Conservation (phyloP, 140 eudicot species). For the Senecio squalidus region DNA sequence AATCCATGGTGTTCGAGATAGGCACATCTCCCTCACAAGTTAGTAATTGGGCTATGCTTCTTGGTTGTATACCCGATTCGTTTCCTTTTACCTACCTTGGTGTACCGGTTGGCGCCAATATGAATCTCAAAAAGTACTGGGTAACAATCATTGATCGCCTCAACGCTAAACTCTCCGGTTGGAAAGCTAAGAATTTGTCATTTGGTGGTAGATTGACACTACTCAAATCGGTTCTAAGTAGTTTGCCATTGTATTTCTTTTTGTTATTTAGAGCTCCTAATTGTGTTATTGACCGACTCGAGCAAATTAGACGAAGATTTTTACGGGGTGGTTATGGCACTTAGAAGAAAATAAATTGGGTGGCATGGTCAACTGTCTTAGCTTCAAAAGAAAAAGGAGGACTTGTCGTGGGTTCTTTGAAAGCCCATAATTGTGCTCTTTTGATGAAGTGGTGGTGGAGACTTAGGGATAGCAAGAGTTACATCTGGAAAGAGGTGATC, state of each 20-base stretch:
- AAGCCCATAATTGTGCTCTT: too few species aligned
- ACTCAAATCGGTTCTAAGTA: not conserved
- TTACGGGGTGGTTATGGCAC: not conserved
- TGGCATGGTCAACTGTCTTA: not conserved
- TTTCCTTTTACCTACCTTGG: not conserved
- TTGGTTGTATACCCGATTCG: not conserved
- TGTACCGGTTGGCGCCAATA: not conserved
- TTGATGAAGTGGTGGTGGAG: too few species aligned
- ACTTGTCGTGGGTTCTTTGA: too few species aligned
- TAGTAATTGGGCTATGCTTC: not conserved
- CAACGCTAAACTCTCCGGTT: not conserved
- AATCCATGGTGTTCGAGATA: not conserved
- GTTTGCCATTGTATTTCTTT: not conserved
- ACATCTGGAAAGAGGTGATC: too few species aligned
- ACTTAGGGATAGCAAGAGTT: too few species aligned
- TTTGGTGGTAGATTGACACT: not conserved
- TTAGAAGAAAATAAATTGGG: not conserved
- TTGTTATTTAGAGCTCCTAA: not conserved
- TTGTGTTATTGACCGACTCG: not conserved
- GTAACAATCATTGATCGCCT: not conserved
- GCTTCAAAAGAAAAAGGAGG: too few species aligned
- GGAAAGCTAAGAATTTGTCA: not conserved
- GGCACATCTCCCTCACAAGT: not conserved
- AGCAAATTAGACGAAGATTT: not conserved
- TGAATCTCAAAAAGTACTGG: too few species aligned